A percentile compares a stretch with the other conserved stretches of the same genome.
phyloP scores from a whole-genome alignment of 2,329 filamentous ascomycete species.

The Mycosphaerella arachidis region DNA sequence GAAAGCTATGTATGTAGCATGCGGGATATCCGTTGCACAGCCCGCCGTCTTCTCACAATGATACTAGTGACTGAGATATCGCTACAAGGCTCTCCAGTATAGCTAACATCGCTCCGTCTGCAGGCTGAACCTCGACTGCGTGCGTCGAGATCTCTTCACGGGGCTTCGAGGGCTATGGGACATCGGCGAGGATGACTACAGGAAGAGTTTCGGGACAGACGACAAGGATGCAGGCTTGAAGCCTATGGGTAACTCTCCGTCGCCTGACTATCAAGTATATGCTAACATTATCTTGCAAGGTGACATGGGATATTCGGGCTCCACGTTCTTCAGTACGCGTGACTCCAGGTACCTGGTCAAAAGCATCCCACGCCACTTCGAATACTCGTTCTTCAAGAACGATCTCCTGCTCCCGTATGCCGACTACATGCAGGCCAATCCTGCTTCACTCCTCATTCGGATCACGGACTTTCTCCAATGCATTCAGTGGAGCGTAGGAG shows the following conservation, averaged over 20 bases:
- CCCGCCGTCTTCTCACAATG: no score
- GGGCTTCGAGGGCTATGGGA: constrained; percentile 52
- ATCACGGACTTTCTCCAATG: constrained; percentile 66
- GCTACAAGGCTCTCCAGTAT: no score
- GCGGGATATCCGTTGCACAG: no score
- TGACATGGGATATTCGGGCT: constrained; percentile 70
- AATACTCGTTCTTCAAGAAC: constrained; percentile 64
- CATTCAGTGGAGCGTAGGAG: constrained; percentile 54
- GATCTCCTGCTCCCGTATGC: constrained; percentile 63
- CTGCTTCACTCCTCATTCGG: constrained; percentile 60
- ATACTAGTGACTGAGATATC: no score
- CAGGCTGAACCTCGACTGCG: constrained; percentile 33
- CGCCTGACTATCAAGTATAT: background rate
- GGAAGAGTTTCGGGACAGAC: constrained; percentile 47
- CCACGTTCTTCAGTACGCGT: constrained; percentile 66
- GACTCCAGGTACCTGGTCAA: constrained; percentile 68
- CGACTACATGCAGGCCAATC: constrained; percentile 58
- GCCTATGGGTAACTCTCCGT: constrained; percentile 46
- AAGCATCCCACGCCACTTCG: constrained; percentile 64
- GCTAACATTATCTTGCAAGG: constrained; percentile 6
- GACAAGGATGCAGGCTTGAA: constrained; percentile 43
- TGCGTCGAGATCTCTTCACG: constrained; percentile 46
- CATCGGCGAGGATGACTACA: constrained; percentile 53
- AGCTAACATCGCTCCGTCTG: no score
- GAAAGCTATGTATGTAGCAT: no score